Percentiles rank a stretch among this genome's conserved stretches.
Conservation (phyloP, 225 moss, liverwort and hornwort species). For the Polytrichum formosum region DNA sequence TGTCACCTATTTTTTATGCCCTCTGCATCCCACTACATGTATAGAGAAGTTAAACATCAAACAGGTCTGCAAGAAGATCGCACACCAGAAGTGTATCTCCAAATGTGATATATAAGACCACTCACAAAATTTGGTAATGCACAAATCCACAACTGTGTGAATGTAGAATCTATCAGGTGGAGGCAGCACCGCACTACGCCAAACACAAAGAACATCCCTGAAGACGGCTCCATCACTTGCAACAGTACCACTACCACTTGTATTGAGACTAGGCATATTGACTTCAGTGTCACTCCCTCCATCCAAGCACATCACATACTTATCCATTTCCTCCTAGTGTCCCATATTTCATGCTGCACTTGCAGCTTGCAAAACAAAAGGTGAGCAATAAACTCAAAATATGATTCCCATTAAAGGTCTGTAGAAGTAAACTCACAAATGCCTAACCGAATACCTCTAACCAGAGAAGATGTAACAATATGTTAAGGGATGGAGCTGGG, state of each 20-base stretch:
- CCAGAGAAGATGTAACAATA: too few relatives aligned
- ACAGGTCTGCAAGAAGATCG: too few relatives aligned
- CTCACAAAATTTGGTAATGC: too few relatives aligned
- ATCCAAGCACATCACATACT: constrained; percentile 77
- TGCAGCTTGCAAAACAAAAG: constrained; percentile 57
- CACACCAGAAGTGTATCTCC: too few relatives aligned
- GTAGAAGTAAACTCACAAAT: too few relatives aligned
- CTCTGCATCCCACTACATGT: constrained; percentile 32
- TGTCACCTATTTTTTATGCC: constrained; percentile 11
- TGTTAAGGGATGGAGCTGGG: too few relatives aligned
- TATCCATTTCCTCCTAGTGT: constrained; percentile 94
- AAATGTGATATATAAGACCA: too few relatives aligned
- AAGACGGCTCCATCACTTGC: constrained; percentile 98
- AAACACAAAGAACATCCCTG: constrained; percentile 89
- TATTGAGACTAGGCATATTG: constrained; percentile 75
- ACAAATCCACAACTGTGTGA: too few relatives aligned
- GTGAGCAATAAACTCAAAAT: not conserved
- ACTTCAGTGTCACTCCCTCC: constrained; percentile 79
- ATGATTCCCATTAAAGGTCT: too few relatives aligned
- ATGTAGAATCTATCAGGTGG: too few relatives aligned
- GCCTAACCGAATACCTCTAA: too few relatives aligned
- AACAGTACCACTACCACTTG: constrained; percentile 90
- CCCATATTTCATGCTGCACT: constrained; percentile 99
- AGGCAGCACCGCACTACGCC: constrained; percentile 48
- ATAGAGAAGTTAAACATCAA: constrained; percentile 1